These are phyloP conservation scores for Corymbia maculata DNA, from an alignment of 345 rosid genomes.

Conservation along the genomic window DNA sequence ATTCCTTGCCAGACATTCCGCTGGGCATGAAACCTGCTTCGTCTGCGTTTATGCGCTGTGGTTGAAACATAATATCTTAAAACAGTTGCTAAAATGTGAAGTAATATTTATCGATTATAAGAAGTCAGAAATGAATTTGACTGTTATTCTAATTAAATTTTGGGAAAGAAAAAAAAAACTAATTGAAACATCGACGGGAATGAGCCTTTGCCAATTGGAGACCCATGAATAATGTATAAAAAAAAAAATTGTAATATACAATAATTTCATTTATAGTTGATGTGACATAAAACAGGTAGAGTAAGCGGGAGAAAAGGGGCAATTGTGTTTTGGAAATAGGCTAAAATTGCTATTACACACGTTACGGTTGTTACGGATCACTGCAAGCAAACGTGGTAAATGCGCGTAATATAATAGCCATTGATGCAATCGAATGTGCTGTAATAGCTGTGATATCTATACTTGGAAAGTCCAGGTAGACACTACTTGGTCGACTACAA, in stretches of 20 bases:
- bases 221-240: background rate
- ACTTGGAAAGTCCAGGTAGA: background rate
- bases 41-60: background rate
- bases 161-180: background rate
- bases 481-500: background rate
- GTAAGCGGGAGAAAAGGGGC: background rate
- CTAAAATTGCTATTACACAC: background rate
- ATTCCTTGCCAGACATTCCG: background rate
- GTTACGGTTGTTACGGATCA: background rate
- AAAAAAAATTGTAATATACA: background rate
- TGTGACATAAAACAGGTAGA: background rate
- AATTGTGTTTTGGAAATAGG: background rate
- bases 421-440: background rate
- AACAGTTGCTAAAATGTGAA: background rate
- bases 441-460: background rate
- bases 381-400: background rate
- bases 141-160: background rate
- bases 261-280: background rate
- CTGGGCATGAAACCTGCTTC: background rate
- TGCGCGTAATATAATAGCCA: background rate
- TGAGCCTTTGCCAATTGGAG: background rate
- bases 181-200: background rate
- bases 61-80: background rate
- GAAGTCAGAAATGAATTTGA: background rate
- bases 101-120: background rate